A percentile compares a stretch with the other conserved stretches of the same genome.
Conservation (phyloP, 2,329 filamentous ascomycete species). For the Fusarium sp. region DNA sequence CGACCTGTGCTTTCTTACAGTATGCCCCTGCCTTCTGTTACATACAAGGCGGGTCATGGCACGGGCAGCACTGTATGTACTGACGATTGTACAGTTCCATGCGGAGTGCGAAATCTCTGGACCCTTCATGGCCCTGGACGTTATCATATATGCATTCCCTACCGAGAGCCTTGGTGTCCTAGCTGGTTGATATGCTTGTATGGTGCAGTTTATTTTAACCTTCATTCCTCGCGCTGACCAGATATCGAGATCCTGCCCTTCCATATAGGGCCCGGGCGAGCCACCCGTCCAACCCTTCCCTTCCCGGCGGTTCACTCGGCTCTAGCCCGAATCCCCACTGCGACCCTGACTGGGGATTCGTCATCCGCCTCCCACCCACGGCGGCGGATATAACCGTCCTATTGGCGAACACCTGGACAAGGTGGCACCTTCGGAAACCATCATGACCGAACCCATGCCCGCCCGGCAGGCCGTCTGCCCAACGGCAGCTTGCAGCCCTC, state of each 20-base stretch:
- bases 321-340: constrained; percentile 51
- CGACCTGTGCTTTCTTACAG: constrained; percentile 13
- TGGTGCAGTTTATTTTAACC: constrained; percentile 12
- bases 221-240: constrained; percentile 31
- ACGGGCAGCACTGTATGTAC: constrained; percentile 24
- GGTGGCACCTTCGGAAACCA: constrained; percentile 44
- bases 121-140: background rate
- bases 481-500: constrained; percentile 44
- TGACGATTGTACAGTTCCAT: constrained; percentile 4
- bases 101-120: background rate
- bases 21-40: constrained; percentile 37
- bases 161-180: background rate
- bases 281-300: constrained; percentile 40
- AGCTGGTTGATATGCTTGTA: background rate
- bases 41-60: constrained; percentile 40
- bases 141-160: constrained; percentile 2
- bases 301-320: constrained; percentile 53
- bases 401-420: constrained; percentile 48
- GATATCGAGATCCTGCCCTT: constrained; percentile 44
- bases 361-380: constrained; percentile 47
- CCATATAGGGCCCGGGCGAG: constrained; percentile 35
- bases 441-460: constrained; percentile 39
- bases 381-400: constrained; percentile 48
- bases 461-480: constrained; percentile 37
- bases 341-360: constrained; percentile 48